Evolutionary conservation across 2,329 filamentous ascomycete genomes (phyloP).

Genomic region (Alternaria postmessia): DNA sequence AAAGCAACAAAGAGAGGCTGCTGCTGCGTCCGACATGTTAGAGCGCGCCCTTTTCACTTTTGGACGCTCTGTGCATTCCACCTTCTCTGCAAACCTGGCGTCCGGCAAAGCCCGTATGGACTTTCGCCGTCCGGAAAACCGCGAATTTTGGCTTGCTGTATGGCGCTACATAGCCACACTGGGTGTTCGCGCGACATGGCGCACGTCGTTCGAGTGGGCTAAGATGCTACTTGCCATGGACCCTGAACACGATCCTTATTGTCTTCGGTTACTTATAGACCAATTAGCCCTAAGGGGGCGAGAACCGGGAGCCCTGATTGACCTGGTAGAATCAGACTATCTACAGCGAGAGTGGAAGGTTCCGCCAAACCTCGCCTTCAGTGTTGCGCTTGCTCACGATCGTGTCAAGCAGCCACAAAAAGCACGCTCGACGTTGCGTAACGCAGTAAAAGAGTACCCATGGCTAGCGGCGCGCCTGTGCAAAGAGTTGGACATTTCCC

Average conservation of each 20-base stretch:
- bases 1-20: constrained; percentile 88
- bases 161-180: constrained; percentile 90
- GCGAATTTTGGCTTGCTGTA: constrained; percentile 89
- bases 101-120: constrained; percentile 82
- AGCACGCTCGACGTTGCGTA: constrained; percentile 70
- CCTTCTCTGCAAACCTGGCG: constrained; percentile 78
- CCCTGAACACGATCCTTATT: constrained; percentile 79
- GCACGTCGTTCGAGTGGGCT: constrained; percentile 92
- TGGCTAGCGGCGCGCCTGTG: constrained; percentile 87
- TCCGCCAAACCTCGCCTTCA: constrained; percentile 77
- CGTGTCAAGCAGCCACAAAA: constrained; percentile 72
- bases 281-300: constrained; percentile 82
- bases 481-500: constrained; percentile 78
- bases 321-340: constrained; percentile 66
- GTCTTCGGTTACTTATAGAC: constrained; percentile 80
- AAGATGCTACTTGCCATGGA: constrained; percentile 82
- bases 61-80: constrained; percentile 84
- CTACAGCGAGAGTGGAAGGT: constrained; percentile 60
- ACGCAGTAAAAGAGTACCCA: constrained; percentile 76
- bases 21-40: constrained; percentile 84
- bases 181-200: constrained; percentile 88
- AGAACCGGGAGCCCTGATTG: constrained; percentile 77
- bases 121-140: constrained; percentile 83
- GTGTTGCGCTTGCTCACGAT: constrained; percentile 76
- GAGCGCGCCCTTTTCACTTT: constrained; percentile 93